Evolutionary conservation across 108 stramenopile species (phyloP).

Genomic region (Cyclotella cryptica): DNA sequence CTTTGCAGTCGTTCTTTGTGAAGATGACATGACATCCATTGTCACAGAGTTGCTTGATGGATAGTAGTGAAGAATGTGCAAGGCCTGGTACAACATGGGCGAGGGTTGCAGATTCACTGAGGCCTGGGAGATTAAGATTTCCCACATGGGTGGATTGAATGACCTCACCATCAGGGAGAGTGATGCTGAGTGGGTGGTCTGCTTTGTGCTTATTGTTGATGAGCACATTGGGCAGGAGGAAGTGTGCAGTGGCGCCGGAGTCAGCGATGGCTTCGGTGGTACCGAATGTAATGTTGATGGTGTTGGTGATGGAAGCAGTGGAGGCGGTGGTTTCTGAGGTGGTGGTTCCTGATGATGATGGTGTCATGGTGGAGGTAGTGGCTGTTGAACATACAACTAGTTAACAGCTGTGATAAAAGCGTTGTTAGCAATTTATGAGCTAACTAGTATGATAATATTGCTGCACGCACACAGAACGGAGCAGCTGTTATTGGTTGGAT

Average conservation of each 20-base stretch:
- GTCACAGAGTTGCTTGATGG: conserved; percentile 23
- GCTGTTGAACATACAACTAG: no score
- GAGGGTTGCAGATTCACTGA: no score
- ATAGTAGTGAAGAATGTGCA: conserved; percentile 24
- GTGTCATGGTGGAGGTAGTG: no score
- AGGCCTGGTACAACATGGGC: conserved; percentile 23
- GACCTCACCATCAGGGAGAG: conserved; percentile 18
- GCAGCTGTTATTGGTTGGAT: no score
- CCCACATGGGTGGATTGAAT: conserved; percentile 38
- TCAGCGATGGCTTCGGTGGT: conserved; percentile 7
- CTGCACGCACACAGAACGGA: no score
- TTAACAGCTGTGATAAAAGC: no score
- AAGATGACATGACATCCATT: conserved; percentile 22
- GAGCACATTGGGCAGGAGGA: conserved; percentile 1
- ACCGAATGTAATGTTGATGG: not conserved
- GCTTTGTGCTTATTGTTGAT: conserved; percentile 11
- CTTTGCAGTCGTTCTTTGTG: no score
- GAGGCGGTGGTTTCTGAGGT: no score
- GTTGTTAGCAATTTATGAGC: no score
- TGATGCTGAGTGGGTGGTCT: conserved; percentile 12
- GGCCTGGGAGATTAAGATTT: conserved; percentile 11
- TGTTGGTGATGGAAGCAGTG: not conserved
- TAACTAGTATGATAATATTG: no score
- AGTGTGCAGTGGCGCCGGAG: conserved; percentile 23
- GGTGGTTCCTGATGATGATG: no score